phyloP scores from a whole-genome alignment of 1,284 basidiomycete genomes.

The Austropuccinia psidii region DNA sequence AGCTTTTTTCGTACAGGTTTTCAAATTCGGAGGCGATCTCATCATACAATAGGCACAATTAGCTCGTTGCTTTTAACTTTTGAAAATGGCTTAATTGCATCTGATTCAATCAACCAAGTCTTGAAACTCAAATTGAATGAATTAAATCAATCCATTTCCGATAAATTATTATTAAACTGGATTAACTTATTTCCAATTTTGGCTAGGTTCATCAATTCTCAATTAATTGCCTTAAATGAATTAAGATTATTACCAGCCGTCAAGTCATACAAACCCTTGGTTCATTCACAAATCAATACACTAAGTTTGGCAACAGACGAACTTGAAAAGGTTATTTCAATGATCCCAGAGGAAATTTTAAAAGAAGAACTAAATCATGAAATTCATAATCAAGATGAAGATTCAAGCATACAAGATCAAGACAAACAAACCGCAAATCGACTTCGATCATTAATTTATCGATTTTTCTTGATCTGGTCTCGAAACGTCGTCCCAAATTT shows the following conservation, averaged over 20 bases:
- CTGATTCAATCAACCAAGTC: constrained; percentile 1
- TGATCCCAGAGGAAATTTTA: background rate
- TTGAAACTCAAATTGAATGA: background rate
- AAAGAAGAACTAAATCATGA: background rate
- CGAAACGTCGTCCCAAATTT: background rate
- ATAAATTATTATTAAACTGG: background rate
- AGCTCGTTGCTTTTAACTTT: background rate
- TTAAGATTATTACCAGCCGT: constrained; percentile 2
- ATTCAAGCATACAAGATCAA: background rate
- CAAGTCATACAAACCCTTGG: background rate
- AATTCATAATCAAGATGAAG: background rate
- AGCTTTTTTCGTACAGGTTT: background rate
- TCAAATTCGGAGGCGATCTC: constrained; percentile 1
- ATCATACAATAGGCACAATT: background rate
- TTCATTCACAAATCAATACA: background rate
- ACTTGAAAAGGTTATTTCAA: background rate
- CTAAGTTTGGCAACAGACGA: background rate
- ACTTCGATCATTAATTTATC: background rate
- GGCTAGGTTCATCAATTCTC: background rate
- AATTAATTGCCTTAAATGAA: constrained; percentile 25
- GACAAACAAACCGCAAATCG: background rate
- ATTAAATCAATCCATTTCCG: background rate
- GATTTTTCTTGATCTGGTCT: background rate
- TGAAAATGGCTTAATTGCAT: constrained; percentile 1
- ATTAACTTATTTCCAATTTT: constrained; percentile 6